These are phyloP conservation scores for Echinochloa phyllopogon DNA, from an alignment of 176 grass and related monocot genomes.

Conservation along the genomic window DNA sequence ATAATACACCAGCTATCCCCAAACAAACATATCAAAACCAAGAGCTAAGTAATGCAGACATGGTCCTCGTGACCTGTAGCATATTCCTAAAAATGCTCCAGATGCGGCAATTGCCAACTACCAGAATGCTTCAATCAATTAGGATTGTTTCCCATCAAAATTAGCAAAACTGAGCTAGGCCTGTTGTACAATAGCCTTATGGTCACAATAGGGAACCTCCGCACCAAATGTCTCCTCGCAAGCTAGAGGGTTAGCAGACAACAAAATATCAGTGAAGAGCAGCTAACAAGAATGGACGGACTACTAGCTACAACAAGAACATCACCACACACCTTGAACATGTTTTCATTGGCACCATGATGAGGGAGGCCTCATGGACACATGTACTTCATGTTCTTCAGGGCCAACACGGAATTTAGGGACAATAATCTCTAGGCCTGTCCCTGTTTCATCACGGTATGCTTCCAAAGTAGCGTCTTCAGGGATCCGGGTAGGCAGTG, in stretches of 20 bases:
- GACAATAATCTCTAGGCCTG: slow-evolving; percentile 84
- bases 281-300: slow-evolving; percentile 26
- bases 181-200: slow-evolving; percentile 31
- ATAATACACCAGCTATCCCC: slow-evolving; percentile 35
- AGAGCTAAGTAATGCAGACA: slow-evolving; percentile 31
- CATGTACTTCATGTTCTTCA: slow-evolving; percentile 97
- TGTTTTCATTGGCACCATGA: slow-evolving; percentile 66
- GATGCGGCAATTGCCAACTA: slow-evolving; percentile 39
- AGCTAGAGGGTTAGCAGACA: slow-evolving; percentile 53
- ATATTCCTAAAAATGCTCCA: slow-evolving; percentile 40
- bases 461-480: slow-evolving; percentile 88
- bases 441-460: slow-evolving; percentile 83
- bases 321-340: slow-evolving; percentile 56
- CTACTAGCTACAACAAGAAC: slow-evolving; percentile 27
- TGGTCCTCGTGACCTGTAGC: slow-evolving; percentile 45
- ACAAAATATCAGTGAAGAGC: slow-evolving; percentile 44
- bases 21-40: slow-evolving; percentile 30
- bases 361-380: slow-evolving; percentile 78
- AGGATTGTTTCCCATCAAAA: slow-evolving; percentile 35
- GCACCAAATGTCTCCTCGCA: slow-evolving; percentile 34
- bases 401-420: slow-evolving; percentile 82
- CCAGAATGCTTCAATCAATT: slow-evolving; percentile 48
- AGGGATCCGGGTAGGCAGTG: slow-evolving; percentile 78
- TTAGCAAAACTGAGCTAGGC: slow-evolving; percentile 58
- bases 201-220: slow-evolving; percentile 26